Base-by-base conservation (phyloP, 1,139 yeast genomes). In the Diutina pseudorugosa region DNA sequence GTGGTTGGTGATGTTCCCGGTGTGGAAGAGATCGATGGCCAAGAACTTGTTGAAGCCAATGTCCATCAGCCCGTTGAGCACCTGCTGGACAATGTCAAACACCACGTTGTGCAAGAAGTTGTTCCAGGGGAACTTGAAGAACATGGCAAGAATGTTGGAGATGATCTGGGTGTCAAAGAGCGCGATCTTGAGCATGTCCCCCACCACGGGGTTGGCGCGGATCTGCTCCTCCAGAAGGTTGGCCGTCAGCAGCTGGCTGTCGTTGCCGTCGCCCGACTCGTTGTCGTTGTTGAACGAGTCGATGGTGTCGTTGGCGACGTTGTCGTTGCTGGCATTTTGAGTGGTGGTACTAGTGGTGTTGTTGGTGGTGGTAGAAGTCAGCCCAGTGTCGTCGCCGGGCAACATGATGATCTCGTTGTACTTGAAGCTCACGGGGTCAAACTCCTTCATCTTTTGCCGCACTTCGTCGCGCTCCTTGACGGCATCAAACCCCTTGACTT, bases 101-200 rank as follows among this genome's bases (percentile, higher is more conserved):
- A 93, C 97, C 54, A 94, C 98, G 63, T 93, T 93, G 69, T 93
- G 99, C 69, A 95, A 75, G 64, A 93, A 93, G 65, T 93, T 93
- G 68, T 93, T 93, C 98, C 99, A 93, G 4, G 98, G 98, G 67
- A 90, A 93, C 60, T 79, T 77, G 76, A 91, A 86, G 65, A 93
- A 91, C 85, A 93, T 84, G 41, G 82, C 71, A 54, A 91, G 70
- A 53, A 93, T 87, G 51, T 85, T 83, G 50, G 88, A 77, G 52
- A 93, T 77, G 54, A 93, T 85, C 58, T 82, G 82, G 53, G 87
- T 85, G 65, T 93, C 97, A 61, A 83, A 84, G 48, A 93, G 72
- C 5, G 95, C 83, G 56, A 91, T 86, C 67, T 93, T 93, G 64
- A 94, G 76, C 60, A 74, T 79, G 67, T 94, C 98, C 19, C 98